Conservation (phyloP, 192 early-diverging fungal genomes). For the Backusella parvicylindrica region DNA sequence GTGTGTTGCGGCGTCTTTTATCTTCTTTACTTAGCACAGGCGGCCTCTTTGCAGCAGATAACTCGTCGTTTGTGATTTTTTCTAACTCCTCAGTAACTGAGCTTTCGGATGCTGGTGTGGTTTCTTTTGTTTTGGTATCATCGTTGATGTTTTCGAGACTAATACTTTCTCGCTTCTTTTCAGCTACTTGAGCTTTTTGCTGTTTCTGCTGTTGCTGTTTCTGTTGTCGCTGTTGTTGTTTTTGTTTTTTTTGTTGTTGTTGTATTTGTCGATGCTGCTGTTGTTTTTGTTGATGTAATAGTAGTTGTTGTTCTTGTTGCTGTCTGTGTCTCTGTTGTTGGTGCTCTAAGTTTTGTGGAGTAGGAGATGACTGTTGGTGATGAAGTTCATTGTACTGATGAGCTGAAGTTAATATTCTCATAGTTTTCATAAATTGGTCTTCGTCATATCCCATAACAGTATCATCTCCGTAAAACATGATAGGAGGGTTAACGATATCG, state of each 20-base stretch:
- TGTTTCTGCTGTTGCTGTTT: not conserved
- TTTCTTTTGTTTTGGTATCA: not conserved
- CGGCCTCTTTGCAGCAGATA: not conserved
- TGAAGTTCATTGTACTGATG: not conserved
- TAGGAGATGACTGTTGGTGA: not conserved
- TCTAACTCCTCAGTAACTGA: not conserved
- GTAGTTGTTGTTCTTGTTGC: not conserved
- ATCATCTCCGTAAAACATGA: conserved; percentile 10
- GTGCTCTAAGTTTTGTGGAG: not conserved
- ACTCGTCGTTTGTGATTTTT: not conserved
- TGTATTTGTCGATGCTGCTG: not conserved
- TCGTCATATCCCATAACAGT: conserved; percentile 3
- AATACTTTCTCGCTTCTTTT: not conserved
- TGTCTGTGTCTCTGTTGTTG: not conserved
- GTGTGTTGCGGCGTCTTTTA: conserved; percentile 91
- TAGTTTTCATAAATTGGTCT: conserved; percentile 12
- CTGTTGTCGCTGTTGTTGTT: not conserved
- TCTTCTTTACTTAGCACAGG: conserved; percentile 59
- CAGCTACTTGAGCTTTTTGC: not conserved
- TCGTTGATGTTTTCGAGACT: not conserved
- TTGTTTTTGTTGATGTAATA: not conserved
- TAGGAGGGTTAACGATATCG: conserved; percentile 6
- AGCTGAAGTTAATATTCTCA: conserved; percentile 4
- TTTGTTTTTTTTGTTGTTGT: not conserved
- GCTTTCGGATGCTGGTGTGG: not conserved